Conservation (phyloP, 371 early-diverging fungal genomes). For the Capillidium heterosporum region DNA sequence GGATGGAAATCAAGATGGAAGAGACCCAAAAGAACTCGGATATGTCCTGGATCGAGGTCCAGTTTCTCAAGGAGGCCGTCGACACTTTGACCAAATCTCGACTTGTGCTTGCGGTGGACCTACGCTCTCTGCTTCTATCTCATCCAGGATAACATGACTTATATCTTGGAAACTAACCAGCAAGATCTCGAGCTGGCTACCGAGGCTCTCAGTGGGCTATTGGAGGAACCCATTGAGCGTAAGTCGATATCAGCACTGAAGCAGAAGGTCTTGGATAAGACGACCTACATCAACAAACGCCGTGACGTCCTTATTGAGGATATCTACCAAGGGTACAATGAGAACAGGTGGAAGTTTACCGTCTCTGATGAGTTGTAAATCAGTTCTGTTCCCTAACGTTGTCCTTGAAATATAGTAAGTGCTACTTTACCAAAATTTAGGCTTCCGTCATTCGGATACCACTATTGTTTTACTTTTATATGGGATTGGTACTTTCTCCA, state of each 20-base stretch:
- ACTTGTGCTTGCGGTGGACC: slow-evolving; percentile 86
- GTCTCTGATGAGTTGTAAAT: slow-evolving; percentile 7
- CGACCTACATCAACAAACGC: slow-evolving; percentile 51
- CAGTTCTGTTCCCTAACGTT: no score
- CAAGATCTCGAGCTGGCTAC: slow-evolving; percentile 87
- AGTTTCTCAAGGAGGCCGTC: slow-evolving; percentile 84
- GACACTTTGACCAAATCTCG: slow-evolving; percentile 74
- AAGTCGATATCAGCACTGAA: slow-evolving; percentile 54
- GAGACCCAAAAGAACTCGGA: slow-evolving; percentile 76
- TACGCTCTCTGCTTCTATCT: slow-evolving; percentile 93
- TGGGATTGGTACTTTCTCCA: no score
- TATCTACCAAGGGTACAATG: slow-evolving; percentile 53
- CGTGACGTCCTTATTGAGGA: slow-evolving; percentile 60
- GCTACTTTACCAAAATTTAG: no score
- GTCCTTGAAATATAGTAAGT: no score
- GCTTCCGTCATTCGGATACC: no score
- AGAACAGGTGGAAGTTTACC: slow-evolving; percentile 39
- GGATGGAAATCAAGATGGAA: slow-evolving; percentile 91
- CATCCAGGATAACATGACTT: slow-evolving; percentile 61
- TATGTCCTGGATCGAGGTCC: slow-evolving; percentile 96
- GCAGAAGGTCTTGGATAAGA: slow-evolving; percentile 63
- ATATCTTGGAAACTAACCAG: slow-evolving; percentile 94
- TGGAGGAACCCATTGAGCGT: slow-evolving; percentile 64
- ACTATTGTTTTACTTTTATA: no score
- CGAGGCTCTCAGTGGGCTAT: slow-evolving; percentile 69